Evolutionary conservation across 148 eudicot genomes (phyloP).

Genomic region (Fagopyrum homotropicum): DNA sequence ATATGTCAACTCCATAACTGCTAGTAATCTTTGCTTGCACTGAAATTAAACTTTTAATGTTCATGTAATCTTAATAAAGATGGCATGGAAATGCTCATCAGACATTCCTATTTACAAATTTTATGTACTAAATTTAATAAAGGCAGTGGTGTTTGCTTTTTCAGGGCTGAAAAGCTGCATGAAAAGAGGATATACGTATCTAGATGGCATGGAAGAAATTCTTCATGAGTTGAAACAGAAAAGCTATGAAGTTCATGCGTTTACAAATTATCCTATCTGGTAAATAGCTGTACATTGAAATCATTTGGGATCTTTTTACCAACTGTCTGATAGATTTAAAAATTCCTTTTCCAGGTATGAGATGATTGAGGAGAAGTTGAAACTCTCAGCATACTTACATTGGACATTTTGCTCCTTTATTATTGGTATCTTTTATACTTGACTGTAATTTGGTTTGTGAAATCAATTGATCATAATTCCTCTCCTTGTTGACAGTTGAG

Average conservation of each 20-base stretch:
- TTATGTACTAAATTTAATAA: neutral
- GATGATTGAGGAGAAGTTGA: constrained; percentile 85
- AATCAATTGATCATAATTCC: neutral
- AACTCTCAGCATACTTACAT: constrained; percentile 70
- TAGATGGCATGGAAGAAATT: constrained; percentile 67
- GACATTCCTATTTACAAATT: neutral
- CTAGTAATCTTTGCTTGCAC: neutral
- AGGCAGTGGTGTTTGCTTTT: constrained; percentile 12
- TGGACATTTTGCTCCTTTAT: constrained; percentile 94
- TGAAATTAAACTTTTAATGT: neutral
- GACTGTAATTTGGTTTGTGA: constrained; percentile 7
- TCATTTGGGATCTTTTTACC: constrained; percentile 3
- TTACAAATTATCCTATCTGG: constrained; percentile 89
- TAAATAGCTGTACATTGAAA: constrained; percentile 18
- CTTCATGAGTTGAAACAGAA: constrained; percentile 49
- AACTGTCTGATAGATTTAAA: neutral
- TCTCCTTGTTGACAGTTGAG: neutral
- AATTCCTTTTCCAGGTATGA: constrained; percentile 44
- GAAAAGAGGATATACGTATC: constrained; percentile 57
- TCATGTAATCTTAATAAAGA: neutral
- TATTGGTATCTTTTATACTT: constrained; percentile 34
- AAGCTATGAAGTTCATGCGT: constrained; percentile 87
- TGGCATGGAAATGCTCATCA: neutral
- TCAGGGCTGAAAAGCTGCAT: constrained; percentile 80
- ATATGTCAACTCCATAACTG: neutral